Conservation (phyloP, 208 protist species). For the Acanthamoeba castellanii region DNA sequence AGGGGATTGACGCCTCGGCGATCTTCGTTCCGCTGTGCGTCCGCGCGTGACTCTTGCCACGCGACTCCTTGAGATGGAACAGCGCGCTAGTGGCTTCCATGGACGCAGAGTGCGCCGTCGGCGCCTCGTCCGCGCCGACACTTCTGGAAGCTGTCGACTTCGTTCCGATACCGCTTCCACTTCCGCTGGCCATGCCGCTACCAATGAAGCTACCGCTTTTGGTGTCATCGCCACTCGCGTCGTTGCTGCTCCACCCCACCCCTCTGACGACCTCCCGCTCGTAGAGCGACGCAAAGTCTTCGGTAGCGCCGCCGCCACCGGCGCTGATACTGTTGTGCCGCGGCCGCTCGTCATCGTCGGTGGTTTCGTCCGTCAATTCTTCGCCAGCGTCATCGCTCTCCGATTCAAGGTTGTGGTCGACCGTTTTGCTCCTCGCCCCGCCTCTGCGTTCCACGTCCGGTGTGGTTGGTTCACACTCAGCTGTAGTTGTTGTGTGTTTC, state of each 20-base stretch:
- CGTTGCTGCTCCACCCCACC: constrained; percentile 5
- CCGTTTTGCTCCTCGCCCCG: not conserved
- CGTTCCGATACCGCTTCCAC: not conserved
- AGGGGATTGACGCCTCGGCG: not conserved
- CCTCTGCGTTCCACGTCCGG: not conserved
- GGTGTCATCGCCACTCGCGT: not conserved
- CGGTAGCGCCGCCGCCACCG: not conserved
- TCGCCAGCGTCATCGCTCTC: constrained; percentile 38
- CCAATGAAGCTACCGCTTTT: not conserved
- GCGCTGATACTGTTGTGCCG: not conserved
- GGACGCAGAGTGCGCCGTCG: not conserved
- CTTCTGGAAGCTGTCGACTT: not conserved
- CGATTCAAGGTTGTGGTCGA: not conserved
- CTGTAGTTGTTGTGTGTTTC: too few species aligned
- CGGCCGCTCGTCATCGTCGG: constrained; percentile 13
- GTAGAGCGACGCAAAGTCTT: constrained; percentile 29
- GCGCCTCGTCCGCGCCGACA: not conserved
- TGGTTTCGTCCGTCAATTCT: constrained; percentile 40
- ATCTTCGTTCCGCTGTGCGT: constrained; percentile 3
- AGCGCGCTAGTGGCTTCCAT: not conserved
- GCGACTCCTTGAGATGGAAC: not conserved
- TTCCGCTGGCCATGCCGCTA: not conserved
- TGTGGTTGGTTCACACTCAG: not conserved
- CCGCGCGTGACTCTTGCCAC: not conserved
- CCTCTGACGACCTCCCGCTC: constrained; percentile 12